A percentile compares a stretch with the other conserved stretches of the same genome.
Evolutionary conservation across 192 early-diverging fungal genomes (phyloP).

Genomic region (Coemansia sp.): DNA sequence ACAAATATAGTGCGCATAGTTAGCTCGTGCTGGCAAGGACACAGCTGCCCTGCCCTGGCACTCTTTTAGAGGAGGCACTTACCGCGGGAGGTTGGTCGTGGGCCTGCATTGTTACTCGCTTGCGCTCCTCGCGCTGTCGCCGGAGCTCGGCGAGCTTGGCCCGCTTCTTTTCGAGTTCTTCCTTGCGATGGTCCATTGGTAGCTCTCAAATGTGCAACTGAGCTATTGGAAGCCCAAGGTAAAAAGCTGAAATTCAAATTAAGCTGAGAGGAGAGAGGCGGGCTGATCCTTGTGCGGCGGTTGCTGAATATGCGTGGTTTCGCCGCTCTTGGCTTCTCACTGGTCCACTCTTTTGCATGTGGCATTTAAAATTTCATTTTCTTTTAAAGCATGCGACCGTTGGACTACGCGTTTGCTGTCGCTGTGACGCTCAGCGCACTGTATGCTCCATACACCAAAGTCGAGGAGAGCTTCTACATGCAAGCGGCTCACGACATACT

Average conservation of each 20-base stretch:
- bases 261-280: too few relatives aligned
- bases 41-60: neutral
- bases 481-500: conserved; percentile 93
- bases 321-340: too few relatives aligned
- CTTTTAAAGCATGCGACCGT: neutral
- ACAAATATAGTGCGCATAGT: neutral
- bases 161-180: conserved; percentile 89
- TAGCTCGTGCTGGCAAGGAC: neutral
- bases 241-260: neutral
- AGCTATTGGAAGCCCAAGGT: neutral
- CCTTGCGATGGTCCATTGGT: conserved; percentile 66
- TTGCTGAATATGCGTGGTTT: too few relatives aligned
- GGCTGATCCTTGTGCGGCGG: too few relatives aligned
- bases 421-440: conserved; percentile 31
- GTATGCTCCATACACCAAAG: conserved; percentile 81
- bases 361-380: too few relatives aligned
- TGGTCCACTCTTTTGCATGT: too few relatives aligned
- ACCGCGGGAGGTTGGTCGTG: conserved; percentile 29
- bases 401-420: conserved; percentile 23
- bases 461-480: conserved; percentile 95
- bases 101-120: conserved; percentile 33
- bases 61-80: conserved; percentile 11
- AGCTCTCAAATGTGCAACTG: neutral
- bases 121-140: conserved; percentile 76
- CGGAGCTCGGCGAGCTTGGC: conserved; percentile 88